These are phyloP conservation scores for Melampsora larici-populina DNA, from an alignment of 1,284 basidiomycete genomes.

Conservation along the genomic window DNA sequence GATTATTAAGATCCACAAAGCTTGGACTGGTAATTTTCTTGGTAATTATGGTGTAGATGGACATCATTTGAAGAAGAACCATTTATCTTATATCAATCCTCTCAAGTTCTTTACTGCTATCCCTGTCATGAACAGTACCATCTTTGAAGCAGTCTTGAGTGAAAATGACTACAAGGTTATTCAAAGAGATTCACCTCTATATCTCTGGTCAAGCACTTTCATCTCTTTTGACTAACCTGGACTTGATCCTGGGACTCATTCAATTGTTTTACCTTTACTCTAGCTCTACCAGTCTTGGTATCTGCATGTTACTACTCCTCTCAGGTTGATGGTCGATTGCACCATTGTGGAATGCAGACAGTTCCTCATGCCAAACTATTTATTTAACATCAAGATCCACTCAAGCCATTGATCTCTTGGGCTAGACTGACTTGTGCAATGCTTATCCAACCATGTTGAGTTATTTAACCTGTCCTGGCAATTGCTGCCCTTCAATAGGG, in stretches of 20 bases:
- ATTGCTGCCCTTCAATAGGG: slow-evolving; percentile 53
- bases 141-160: slow-evolving; percentile 50
- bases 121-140: slow-evolving; percentile 52
- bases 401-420: slow-evolving; percentile 50
- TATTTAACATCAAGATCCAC: slow-evolving; percentile 12
- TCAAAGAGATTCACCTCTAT: too few relatives aligned
- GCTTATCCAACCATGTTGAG: slow-evolving; percentile 52
- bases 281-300: slow-evolving; percentile 51
- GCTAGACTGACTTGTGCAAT: slow-evolving; percentile 51
- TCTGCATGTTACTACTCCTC: slow-evolving; percentile 50
- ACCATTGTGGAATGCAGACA: slow-evolving; percentile 51
- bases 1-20: slow-evolving; percentile 20
- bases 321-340: slow-evolving; percentile 51
- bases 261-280: neutral
- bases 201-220: slow-evolving; percentile 47
- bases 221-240: neutral
- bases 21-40: slow-evolving; percentile 32
- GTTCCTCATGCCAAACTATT: slow-evolving; percentile 13
- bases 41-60: slow-evolving; percentile 30
- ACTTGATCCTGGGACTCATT: neutral
- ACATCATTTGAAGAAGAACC: slow-evolving; percentile 41
- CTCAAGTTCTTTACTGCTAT: slow-evolving; percentile 52
- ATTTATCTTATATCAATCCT: slow-evolving; percentile 52
- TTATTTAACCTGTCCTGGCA: slow-evolving; percentile 52
- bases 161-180: slow-evolving; percentile 49